Evolutionary conservation across 2,329 filamentous ascomycete genomes (phyloP).

Genomic region (Hypoxylon sp.): DNA sequence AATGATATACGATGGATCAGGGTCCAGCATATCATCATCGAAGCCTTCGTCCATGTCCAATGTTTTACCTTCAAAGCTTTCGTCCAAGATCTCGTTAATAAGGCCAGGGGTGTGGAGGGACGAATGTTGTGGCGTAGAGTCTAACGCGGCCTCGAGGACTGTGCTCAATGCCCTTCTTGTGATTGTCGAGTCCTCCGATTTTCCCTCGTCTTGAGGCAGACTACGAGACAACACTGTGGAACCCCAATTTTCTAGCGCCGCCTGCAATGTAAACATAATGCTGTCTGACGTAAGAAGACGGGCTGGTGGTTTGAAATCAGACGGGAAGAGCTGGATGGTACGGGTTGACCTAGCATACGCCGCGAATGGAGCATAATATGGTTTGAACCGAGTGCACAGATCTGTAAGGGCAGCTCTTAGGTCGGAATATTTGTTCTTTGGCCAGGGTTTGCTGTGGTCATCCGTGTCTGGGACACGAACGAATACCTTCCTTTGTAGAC

Average conservation of each 20-base stretch:
- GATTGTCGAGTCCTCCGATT: neutral
- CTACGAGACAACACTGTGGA: constrained; percentile 2
- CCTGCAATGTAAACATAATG: constrained; percentile 40
- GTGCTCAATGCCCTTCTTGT: constrained; percentile 1
- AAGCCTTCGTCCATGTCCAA: constrained; percentile 1
- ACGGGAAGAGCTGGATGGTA: constrained; percentile 41
- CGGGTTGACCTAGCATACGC: constrained; percentile 36
- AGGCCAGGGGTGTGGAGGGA: neutral
- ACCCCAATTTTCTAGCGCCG: constrained; percentile 39
- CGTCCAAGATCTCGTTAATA: neutral
- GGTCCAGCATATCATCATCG: constrained; percentile 1
- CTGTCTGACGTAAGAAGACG: constrained; percentile 31
- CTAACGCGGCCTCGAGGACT: neutral
- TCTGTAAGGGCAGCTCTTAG: constrained; percentile 45
- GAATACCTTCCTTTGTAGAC: constrained; percentile 16
- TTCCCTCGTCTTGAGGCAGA: neutral
- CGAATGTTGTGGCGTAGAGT: neutral
- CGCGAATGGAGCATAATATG: constrained; percentile 46
- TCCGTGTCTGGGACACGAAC: constrained; percentile 28
- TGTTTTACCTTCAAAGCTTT: neutral
- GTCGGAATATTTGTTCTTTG: constrained; percentile 42
- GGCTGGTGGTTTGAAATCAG: constrained; percentile 18
- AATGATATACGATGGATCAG: neutral
- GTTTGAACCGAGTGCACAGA: constrained; percentile 41
- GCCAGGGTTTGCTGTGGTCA: constrained; percentile 37